phyloP scores from a whole-genome alignment of 2,329 filamentous ascomycete species.

The Fusarium kyushuense region DNA sequence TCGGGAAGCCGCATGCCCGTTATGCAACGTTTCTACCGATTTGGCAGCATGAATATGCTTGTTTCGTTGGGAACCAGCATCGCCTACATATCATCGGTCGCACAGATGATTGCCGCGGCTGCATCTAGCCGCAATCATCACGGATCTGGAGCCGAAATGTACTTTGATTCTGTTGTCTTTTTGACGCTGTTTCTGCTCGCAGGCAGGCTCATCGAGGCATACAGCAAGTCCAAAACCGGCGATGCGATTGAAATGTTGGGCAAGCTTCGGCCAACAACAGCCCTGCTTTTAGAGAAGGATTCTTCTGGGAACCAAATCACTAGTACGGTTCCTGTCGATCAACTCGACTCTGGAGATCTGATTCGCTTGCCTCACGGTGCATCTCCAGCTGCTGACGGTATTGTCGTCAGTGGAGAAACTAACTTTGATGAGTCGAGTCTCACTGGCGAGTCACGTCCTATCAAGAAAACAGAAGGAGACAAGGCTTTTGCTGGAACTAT shows the following conservation, averaged over 20 bases:
- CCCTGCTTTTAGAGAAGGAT: constrained; percentile 72
- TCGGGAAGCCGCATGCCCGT: constrained; percentile 78
- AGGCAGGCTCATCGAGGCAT: constrained; percentile 83
- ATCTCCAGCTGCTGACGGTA: constrained; percentile 87
- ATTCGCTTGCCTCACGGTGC: constrained; percentile 82
- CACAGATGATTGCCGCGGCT: constrained; percentile 76
- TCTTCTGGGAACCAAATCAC: constrained; percentile 52
- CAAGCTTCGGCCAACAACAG: constrained; percentile 81
- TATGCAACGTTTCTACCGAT: constrained; percentile 84
- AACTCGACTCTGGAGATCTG: constrained; percentile 79
- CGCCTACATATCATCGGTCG: constrained; percentile 85
- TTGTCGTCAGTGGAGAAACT: constrained; percentile 70
- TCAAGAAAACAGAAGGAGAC: constrained; percentile 73
- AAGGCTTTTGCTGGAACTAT: constrained; percentile 79
- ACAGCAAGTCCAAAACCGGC: constrained; percentile 91
- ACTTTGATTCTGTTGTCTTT: constrained; percentile 95
- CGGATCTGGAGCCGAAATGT: constrained; percentile 62
- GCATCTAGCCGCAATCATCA: constrained; percentile 51
- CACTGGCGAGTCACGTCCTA: constrained; percentile 79
- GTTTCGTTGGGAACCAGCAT: constrained; percentile 90
- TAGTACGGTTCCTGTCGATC: constrained; percentile 68
- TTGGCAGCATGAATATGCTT: constrained; percentile 96
- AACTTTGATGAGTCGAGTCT: constrained; percentile 91
- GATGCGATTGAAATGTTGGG: constrained; percentile 85
- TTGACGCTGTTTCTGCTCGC: constrained; percentile 86